Percentiles rank a stretch among this genome's conserved stretches.
Evolutionary conservation across 129 eudicot species (phyloP).

Genomic region (Arctium minus): DNA sequence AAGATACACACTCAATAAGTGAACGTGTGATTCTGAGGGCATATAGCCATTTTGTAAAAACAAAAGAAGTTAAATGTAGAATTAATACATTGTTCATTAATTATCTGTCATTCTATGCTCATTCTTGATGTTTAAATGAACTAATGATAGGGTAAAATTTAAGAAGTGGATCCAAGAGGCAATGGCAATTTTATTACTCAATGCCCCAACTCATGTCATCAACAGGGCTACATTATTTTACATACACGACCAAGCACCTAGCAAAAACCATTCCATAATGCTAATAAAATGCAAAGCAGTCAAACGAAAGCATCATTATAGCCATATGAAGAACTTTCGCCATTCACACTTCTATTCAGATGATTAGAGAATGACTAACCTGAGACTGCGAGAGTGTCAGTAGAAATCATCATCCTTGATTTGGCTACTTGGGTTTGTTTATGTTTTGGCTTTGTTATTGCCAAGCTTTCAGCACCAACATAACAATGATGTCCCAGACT

Average conservation of each 20-base stretch:
- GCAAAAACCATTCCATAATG: not conserved
- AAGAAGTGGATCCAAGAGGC: not conserved
- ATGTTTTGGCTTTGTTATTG: not conserved
- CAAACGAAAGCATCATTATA: not conserved
- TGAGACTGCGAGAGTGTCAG: not conserved
- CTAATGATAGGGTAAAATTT: not conserved
- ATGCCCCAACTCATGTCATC: constrained; percentile 1
- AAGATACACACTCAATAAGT: too few species aligned
- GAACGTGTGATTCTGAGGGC: too few species aligned
- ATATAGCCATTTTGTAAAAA: too few species aligned
- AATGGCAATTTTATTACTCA: not conserved
- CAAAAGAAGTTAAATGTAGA: not conserved
- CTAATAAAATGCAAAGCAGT: not conserved
- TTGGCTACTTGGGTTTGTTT: not conserved
- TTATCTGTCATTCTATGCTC: not conserved
- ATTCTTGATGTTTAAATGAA: not conserved
- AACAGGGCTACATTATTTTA: not conserved
- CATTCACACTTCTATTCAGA: not conserved
- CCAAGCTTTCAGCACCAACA: not conserved
- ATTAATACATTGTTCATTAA: not conserved
- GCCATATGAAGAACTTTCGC: not conserved
- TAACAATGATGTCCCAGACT: not conserved
- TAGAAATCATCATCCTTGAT: not conserved
- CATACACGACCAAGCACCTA: not conserved
- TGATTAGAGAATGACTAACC: constrained; percentile 4